Percentiles rank a stretch among this genome's conserved stretches.
Conservation (phyloP, 1,284 basidiomycete genomes). For the Fistulina hepatica region DNA sequence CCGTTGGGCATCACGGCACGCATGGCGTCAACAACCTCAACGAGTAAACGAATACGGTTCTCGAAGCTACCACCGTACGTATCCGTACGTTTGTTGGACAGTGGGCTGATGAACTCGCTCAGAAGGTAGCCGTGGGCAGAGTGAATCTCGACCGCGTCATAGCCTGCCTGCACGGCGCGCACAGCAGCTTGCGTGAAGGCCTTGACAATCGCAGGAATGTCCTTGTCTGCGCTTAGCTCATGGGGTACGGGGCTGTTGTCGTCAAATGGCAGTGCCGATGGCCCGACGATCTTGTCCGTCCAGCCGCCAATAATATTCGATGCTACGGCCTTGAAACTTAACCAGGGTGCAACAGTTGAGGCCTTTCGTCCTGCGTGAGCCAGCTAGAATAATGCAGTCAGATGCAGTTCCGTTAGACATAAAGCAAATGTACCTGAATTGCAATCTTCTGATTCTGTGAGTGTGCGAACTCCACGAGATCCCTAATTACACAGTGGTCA, state of each 20-base stretch:
- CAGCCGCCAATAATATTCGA: slow-evolving; percentile 45
- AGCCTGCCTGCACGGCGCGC: slow-evolving; percentile 32
- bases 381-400: slow-evolving; percentile 24
- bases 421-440: slow-evolving; percentile 37
- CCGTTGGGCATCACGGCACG: slow-evolving; percentile 36
- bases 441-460: slow-evolving; percentile 60
- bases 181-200: slow-evolving; percentile 45
- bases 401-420: background rate
- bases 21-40: slow-evolving; percentile 38
- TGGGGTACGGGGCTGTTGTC: slow-evolving; percentile 17
- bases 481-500: too few species aligned
- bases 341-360: slow-evolving; percentile 46
- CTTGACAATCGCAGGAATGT: slow-evolving; percentile 40
- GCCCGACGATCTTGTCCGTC: slow-evolving; percentile 39
- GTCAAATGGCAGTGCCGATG: slow-evolving; percentile 38
- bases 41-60: slow-evolving; percentile 43
- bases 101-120: slow-evolving; percentile 37
- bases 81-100: slow-evolving; percentile 49
- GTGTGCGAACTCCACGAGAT: slow-evolving; percentile 72
- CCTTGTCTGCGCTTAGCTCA: slow-evolving; percentile 36
- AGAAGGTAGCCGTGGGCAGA: slow-evolving; percentile 43
- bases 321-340: slow-evolving; percentile 27
- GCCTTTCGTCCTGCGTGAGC: slow-evolving; percentile 75
- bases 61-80: slow-evolving; percentile 53
- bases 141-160: slow-evolving; percentile 51